A percentile compares a stretch with the other conserved stretches of the same genome.
Evolutionary conservation across 768 basidiomycete genomes (phyloP).

Genomic region (Pulveroboletus frians): DNA sequence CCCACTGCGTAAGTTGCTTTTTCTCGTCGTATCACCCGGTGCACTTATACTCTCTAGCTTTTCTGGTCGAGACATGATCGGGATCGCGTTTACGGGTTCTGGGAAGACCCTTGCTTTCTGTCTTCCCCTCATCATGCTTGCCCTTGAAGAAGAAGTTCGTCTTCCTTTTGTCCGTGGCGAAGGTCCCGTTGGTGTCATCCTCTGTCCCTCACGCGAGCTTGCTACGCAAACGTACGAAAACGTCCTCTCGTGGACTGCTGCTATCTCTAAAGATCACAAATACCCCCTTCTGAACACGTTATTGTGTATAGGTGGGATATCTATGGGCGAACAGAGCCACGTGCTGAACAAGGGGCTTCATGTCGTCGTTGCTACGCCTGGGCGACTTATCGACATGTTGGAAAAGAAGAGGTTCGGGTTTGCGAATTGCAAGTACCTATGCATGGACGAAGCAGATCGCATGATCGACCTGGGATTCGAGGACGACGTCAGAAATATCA

Average conservation of each 20-base stretch:
- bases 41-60: slow-evolving; percentile 49
- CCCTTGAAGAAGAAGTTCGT: slow-evolving; percentile 88
- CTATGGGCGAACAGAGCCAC: slow-evolving; percentile 96
- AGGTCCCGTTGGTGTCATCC: slow-evolving; percentile 93
- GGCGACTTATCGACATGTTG: slow-evolving; percentile 95
- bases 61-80: slow-evolving; percentile 94
- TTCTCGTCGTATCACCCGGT: neutral
- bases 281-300: slow-evolving; percentile 87
- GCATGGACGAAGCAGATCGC: slow-evolving; percentile 98
- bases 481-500: slow-evolving; percentile 97
- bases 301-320: slow-evolving; percentile 95
- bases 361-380: slow-evolving; percentile 95
- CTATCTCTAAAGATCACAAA: slow-evolving; percentile 69
- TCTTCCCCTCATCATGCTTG: slow-evolving; percentile 94
- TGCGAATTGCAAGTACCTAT: slow-evolving; percentile 90
- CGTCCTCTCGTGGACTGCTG: slow-evolving; percentile 76
- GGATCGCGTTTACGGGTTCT: slow-evolving; percentile 98
- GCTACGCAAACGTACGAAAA: slow-evolving; percentile 98
- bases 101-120: slow-evolving; percentile 99
- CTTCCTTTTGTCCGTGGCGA: slow-evolving; percentile 89
- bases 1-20: slow-evolving; percentile 74
- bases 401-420: slow-evolving; percentile 93
- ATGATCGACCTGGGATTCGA: slow-evolving; percentile 99
- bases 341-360: slow-evolving; percentile 88
- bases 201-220: slow-evolving; percentile 95